These are phyloP conservation scores for Collybiopsis luxurians DNA, from an alignment of 768 basidiomycete species.

Conservation along the genomic window DNA sequence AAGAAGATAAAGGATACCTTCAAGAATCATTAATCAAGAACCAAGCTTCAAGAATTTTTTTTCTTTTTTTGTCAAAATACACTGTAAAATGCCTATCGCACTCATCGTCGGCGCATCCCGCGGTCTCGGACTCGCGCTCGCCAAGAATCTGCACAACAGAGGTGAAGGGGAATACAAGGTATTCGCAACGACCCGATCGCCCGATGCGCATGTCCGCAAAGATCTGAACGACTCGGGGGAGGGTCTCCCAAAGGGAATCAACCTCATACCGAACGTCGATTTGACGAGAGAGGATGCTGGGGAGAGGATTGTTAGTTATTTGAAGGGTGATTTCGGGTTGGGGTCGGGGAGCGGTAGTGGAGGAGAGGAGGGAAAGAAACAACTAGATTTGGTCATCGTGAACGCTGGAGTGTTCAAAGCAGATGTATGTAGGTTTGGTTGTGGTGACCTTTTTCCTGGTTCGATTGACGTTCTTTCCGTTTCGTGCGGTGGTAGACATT, in stretches of 20 bases:
- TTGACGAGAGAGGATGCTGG: constrained; percentile 31
- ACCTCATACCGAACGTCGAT: constrained; percentile 36
- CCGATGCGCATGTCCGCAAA: background rate
- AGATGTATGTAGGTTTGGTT: constrained; percentile 29
- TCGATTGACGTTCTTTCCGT: too few relatives aligned
- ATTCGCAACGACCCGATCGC: constrained; percentile 36
- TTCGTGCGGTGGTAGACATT: constrained; percentile 28
- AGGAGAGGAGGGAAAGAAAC: constrained; percentile 3
- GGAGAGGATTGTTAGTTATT: constrained; percentile 24
- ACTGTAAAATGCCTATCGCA: constrained; percentile 18
- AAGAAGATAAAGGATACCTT: too few relatives aligned
- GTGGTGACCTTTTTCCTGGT: too few relatives aligned
- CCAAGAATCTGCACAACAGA: constrained; percentile 21
- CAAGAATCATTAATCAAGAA: too few relatives aligned
- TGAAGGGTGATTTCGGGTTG: constrained; percentile 21
- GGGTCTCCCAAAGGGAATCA: constrained; percentile 29
- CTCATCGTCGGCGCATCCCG: constrained; percentile 45
- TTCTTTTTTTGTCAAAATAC: too few relatives aligned
- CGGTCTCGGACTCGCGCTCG: constrained; percentile 40
- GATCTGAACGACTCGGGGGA: constrained; percentile 7
- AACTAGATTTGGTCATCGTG: constrained; percentile 32
- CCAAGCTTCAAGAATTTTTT: too few relatives aligned
- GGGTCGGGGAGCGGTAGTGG: too few relatives aligned
- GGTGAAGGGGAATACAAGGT: constrained; percentile 23
- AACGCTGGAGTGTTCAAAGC: constrained; percentile 38